Percentiles rank a stretch among this genome's conserved stretches.
phyloP scores from a whole-genome alignment of 2,329 filamentous ascomycete species.

The Trichoderma citrinoviride region DNA sequence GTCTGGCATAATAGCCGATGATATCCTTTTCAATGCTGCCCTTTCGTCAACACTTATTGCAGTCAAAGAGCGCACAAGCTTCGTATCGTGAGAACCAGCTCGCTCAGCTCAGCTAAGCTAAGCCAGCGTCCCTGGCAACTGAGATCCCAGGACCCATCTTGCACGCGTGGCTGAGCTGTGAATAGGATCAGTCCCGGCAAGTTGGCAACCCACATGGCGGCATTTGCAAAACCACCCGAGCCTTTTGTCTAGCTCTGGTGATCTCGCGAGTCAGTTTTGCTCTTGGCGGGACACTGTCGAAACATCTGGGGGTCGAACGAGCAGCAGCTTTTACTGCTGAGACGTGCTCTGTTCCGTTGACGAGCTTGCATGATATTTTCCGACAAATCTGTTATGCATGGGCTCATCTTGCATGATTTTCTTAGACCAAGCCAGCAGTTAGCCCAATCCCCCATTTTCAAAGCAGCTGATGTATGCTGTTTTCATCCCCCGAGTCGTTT shows the following conservation, averaged over 20 bases:
- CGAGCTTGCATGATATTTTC: no score
- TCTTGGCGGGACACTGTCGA: not conserved
- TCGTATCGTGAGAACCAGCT: not conserved
- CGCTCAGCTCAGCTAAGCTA: no score
- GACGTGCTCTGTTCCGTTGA: not conserved
- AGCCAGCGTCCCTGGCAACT: no score
- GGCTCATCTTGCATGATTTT: no score
- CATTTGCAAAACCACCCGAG: not conserved
- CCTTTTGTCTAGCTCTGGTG: not conserved
- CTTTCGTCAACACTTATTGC: not conserved
- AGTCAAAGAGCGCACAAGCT: no score
- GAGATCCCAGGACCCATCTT: no score
- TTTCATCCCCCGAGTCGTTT: not conserved
- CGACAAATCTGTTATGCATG: not conserved
- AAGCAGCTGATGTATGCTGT: not conserved
- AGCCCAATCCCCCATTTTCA: not conserved
- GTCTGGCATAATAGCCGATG: not conserved
- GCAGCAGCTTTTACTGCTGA: not conserved
- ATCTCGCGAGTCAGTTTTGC: conserved; percentile 7
- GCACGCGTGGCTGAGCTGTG: not conserved
- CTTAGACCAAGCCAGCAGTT: not conserved
- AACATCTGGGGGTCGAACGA: not conserved
- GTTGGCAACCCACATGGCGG: not conserved
- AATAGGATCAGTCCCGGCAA: not conserved
- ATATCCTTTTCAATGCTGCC: not conserved